Evolutionary conservation across 2,329 filamentous ascomycete genomes (phyloP), one percentile per base, ranked within the genome.

Genomic region (Fragosphaeria purpurea): DNA sequence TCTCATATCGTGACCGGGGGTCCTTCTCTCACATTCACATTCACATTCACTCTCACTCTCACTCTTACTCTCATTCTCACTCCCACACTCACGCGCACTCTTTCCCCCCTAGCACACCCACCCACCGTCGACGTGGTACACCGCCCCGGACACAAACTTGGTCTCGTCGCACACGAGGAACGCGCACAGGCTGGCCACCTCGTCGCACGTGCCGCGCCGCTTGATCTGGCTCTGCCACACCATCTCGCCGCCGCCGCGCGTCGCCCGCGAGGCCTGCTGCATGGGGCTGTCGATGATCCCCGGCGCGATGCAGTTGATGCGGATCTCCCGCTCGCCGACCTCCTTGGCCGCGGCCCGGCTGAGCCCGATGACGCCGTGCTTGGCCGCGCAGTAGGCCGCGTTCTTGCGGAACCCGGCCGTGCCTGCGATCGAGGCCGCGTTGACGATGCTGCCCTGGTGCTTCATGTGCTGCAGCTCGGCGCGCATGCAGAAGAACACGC

Each of bases 281-380:
- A 77, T 66, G 39, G 78, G 75, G 5, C 64, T 72, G 8, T 66
- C 65, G 57, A 67, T 77, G 53, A 71, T 60, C 30, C 61, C 62
- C 0, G 62, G 62, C 1, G 57, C 58, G 32, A 64, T 55, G 9
- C 56, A 55, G 47, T 62, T 61, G n/a, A 56, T 54, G 13, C 62
- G 66, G n/a, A 86, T 70, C 41, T 43, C 46, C 3, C 46, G 46
- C 13, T 48, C 46, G 34, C 46, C 46, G 6, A 52, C 41, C 44
- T 48, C 46, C 47, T 50, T 44, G 2, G 57, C 57, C 1, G 55
- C 53, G 7, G 50, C 47, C 11, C 50, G 43, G 42, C 51, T 54
- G 41, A 59, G 32, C 4, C 56, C 53, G n/a, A 57, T 54, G 30
- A 59, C 53, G 13, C 50, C 57, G n/a, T 56, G 50, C 45, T 59